These are phyloP conservation scores for Phialophora macrospora DNA, from an alignment of 2,329 filamentous ascomycete genomes.

Conservation along the genomic window DNA sequence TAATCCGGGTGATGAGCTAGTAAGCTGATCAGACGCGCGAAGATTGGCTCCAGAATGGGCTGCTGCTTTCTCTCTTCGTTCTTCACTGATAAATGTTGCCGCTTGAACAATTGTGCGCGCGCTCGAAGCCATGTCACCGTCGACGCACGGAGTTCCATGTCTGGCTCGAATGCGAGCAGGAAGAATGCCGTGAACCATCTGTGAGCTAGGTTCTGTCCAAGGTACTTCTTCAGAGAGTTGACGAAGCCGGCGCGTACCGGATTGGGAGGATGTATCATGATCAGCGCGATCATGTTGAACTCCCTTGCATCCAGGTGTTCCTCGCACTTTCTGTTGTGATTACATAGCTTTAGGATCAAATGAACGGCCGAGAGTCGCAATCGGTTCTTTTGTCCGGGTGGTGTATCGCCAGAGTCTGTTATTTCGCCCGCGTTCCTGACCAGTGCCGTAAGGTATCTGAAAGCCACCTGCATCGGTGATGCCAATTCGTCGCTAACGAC, in stretches of 20 bases:
- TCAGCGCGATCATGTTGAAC: conserved; percentile 80
- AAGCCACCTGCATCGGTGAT: conserved; percentile 67
- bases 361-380: conserved; percentile 82
- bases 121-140: conserved; percentile 89
- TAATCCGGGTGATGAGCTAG: conserved; percentile 96
- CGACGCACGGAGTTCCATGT: conserved; percentile 70
- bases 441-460: conserved; percentile 77
- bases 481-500: conserved; percentile 49
- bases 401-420: conserved; percentile 74
- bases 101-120: conserved; percentile 69
- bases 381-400: conserved; percentile 76
- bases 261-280: conserved; percentile 76
- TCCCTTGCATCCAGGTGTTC: conserved; percentile 71
- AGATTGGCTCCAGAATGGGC: conserved; percentile 75
- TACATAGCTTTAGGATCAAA: conserved; percentile 81
- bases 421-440: conserved; percentile 79
- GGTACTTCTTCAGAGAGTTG: conserved; percentile 86
- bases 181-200: conserved; percentile 92
- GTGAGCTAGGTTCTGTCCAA: conserved; percentile 71
- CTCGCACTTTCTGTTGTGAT: conserved; percentile 72
- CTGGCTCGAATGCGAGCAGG: conserved; percentile 87
- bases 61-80: conserved; percentile 53
- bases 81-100: conserved; percentile 49
- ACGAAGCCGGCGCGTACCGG: conserved; percentile 80
- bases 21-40: conserved; percentile 82